These are phyloP conservation scores for Melanomma pulvis-pyrius DNA, from an alignment of 495 filamentous ascomycete species.

Conservation along the genomic window DNA sequence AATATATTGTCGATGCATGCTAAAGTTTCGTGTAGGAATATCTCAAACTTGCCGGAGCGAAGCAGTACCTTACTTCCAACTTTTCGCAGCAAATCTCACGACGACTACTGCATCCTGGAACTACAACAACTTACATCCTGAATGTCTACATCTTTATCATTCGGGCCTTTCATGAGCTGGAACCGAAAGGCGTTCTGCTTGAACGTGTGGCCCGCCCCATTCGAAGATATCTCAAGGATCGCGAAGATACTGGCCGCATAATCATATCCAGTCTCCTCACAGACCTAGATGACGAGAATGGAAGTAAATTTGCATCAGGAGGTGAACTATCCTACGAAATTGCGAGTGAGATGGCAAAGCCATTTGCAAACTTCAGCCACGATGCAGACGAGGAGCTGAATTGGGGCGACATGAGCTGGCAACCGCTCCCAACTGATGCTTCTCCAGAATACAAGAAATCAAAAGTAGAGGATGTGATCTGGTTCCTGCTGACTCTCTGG, in stretches of 20 bases:
- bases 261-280: constrained; percentile 85
- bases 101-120: constrained; percentile 83
- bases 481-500: constrained; percentile 82
- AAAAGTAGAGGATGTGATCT: constrained; percentile 90
- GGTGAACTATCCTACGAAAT: constrained; percentile 72
- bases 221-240: constrained; percentile 82
- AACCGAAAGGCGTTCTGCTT: constrained; percentile 87
- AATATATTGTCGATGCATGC: constrained; percentile 5
- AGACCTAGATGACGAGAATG: constrained; percentile 56
- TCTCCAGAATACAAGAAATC: constrained; percentile 86
- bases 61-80: constrained; percentile 65
- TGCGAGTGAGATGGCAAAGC: constrained; percentile 71
- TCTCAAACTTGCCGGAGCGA: constrained; percentile 59
- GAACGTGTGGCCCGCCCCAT: constrained; percentile 82
- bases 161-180: constrained; percentile 81
- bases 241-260: constrained; percentile 88
- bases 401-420: constrained; percentile 89
- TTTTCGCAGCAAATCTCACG: constrained; percentile 70
- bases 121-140: constrained; percentile 86
- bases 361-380: constrained; percentile 46
- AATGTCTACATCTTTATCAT: constrained; percentile 92
- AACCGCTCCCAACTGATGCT: constrained; percentile 89
- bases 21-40: constrained; percentile 43
- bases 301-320: constrained; percentile 34
- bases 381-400: constrained; percentile 71